A percentile compares a stretch with the other conserved stretches of the same genome.
phyloP scores from a whole-genome alignment of 2,329 filamentous ascomycete species.

The Aureobasidium sp. region DNA sequence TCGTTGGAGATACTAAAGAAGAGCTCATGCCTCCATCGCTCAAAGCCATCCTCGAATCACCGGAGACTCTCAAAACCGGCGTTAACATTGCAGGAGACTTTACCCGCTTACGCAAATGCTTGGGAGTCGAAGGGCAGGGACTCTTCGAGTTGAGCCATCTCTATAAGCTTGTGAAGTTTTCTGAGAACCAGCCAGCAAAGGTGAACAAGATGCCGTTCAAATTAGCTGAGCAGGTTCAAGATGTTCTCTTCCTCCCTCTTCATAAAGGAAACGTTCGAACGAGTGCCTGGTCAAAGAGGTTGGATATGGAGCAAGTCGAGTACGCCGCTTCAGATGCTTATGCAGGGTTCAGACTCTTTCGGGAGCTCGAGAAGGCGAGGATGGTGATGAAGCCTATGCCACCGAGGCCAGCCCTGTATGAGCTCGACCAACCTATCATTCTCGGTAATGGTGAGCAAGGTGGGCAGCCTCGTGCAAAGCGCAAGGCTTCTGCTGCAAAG shows the following conservation, averaged over 20 bases:
- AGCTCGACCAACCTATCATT: slow-evolving; percentile 56
- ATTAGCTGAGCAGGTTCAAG: slow-evolving; percentile 60
- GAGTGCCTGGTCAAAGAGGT: slow-evolving; percentile 62
- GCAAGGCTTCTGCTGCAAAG: not conserved
- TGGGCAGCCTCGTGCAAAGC: not conserved
- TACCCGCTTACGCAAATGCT: slow-evolving; percentile 57
- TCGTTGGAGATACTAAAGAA: slow-evolving; percentile 30
- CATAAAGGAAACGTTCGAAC: slow-evolving; percentile 66
- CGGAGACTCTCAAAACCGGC: slow-evolving; percentile 63
- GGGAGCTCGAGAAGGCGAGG: slow-evolving; percentile 61
- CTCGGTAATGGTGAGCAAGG: slow-evolving; percentile 37
- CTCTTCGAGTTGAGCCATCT: slow-evolving; percentile 77
- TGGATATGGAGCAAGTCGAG: slow-evolving; percentile 58
- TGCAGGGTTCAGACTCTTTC: slow-evolving; percentile 64
- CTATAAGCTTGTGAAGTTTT: slow-evolving; percentile 67
- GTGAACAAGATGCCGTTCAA: slow-evolving; percentile 61
- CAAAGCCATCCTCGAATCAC: slow-evolving; percentile 62
- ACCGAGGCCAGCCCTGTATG: slow-evolving; percentile 59
- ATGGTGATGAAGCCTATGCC: slow-evolving; percentile 59
- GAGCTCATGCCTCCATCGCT: slow-evolving; percentile 65
- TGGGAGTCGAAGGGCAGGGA: slow-evolving; percentile 57
- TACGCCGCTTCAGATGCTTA: slow-evolving; percentile 81
- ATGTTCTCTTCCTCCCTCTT: slow-evolving; percentile 64
- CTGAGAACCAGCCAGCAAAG: slow-evolving; percentile 40
- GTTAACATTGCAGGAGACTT: slow-evolving; percentile 62